phyloP scores from a whole-genome alignment of 2,329 filamentous ascomycete genomes.

The Fusarium heterosporum region DNA sequence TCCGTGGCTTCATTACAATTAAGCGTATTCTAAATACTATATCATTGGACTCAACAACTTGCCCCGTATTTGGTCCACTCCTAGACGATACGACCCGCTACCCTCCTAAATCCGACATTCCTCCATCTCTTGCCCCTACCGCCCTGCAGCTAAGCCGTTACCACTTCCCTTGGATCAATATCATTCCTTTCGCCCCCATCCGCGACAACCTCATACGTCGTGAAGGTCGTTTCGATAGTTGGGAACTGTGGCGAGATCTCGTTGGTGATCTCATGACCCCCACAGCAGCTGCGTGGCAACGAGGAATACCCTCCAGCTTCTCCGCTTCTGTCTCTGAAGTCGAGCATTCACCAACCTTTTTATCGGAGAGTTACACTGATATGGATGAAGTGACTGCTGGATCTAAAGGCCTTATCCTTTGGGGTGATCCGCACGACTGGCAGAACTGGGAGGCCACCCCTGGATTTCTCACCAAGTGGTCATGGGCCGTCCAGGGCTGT shows the following conservation, averaged over 20 bases:
- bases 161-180: constrained; percentile 13
- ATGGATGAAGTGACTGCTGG: neutral
- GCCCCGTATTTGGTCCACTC: neutral
- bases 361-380: neutral
- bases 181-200: neutral
- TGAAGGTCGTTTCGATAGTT: neutral
- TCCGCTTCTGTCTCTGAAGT: accelerated
- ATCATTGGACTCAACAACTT: neutral
- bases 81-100: neutral
- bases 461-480: constrained; percentile 1
- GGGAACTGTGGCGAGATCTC: neutral
- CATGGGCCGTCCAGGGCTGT: constrained; percentile 1
- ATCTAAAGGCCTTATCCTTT: neutral
- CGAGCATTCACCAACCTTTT: accelerated
- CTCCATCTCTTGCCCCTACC: neutral
- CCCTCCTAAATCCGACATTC: neutral
- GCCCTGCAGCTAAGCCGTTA: neutral
- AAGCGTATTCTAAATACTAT: neutral
- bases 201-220: neutral
- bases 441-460: constrained; percentile 3
- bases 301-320: neutral
- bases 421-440: neutral
- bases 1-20: constrained; percentile 2
- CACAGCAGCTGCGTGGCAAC: neutral
- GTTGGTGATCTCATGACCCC: neutral